Conservation (phyloP, 2,329 filamentous ascomycete genomes). For the Fusarium brevicatenulatum region DNA sequence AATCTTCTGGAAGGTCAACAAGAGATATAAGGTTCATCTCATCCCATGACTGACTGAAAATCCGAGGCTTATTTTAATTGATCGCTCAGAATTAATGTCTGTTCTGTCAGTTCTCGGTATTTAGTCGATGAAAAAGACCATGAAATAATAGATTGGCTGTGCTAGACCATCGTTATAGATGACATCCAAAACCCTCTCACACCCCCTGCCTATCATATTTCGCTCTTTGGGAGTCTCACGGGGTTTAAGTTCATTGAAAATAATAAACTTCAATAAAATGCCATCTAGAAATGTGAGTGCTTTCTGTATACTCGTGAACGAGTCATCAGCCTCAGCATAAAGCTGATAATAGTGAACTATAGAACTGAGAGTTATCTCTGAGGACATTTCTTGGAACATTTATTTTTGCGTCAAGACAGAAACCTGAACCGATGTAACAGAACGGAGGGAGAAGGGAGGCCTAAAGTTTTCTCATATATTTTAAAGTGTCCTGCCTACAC, state of each 20-base stretch:
- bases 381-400: accelerated
- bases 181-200: background rate
- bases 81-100: background rate
- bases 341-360: background rate
- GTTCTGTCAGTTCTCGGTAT: background rate
- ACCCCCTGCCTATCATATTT: too few species aligned
- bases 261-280: background rate
- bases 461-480: background rate
- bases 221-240: too few species aligned
- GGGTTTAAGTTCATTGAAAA: background rate
- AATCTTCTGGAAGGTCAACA: background rate
- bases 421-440: background rate
- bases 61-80: accelerated
- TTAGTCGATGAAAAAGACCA: background rate
- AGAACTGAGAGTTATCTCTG: background rate
- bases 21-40: too few species aligned
- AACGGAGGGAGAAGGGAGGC: background rate
- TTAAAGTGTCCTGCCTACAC: background rate
- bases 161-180: background rate
- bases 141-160: background rate
- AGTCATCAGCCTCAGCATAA: background rate
- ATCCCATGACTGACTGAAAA: background rate
- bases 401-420: background rate
- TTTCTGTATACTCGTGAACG: background rate
- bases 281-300: background rate